Percentiles rank a stretch among this genome's conserved stretches.
phyloP scores from a whole-genome alignment of 2,329 filamentous ascomycete genomes.

The Colletotrichum sidae region DNA sequence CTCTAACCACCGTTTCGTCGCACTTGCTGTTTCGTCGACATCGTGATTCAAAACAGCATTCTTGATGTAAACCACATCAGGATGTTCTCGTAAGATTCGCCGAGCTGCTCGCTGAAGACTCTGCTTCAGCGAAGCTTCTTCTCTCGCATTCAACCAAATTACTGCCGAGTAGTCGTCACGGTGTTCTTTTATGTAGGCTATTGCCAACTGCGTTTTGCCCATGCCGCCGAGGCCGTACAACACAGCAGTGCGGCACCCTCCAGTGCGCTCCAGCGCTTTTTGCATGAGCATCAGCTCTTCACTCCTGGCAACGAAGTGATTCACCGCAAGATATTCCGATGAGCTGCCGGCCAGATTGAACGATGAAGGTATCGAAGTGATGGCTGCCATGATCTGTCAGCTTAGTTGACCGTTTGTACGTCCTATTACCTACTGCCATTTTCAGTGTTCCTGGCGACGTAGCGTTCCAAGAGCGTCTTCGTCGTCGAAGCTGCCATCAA shows the following conservation, averaged over 20 bases:
- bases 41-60: conserved; percentile 41
- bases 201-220: conserved; percentile 57
- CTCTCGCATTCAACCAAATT: conserved; percentile 57
- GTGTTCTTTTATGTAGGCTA: conserved; percentile 50
- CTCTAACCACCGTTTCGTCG: conserved; percentile 53
- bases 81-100: conserved; percentile 44
- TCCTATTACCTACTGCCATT: not conserved
- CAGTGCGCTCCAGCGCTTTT: conserved; percentile 14
- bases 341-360: too few relatives aligned
- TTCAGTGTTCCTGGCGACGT: conserved; percentile 6
- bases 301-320: not conserved
- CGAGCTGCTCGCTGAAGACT: conserved; percentile 47
- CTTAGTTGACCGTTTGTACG: too few relatives aligned
- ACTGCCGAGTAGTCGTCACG: conserved; percentile 50
- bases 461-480: not conserved
- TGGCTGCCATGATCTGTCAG: too few relatives aligned
- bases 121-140: conserved; percentile 49
- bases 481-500: too few relatives aligned
- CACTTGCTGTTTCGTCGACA: conserved; percentile 43
- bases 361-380: too few relatives aligned
- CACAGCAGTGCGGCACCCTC: conserved; percentile 41
- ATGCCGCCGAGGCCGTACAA: conserved; percentile 57
- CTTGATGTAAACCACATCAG: conserved; percentile 40
- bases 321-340: not conserved
- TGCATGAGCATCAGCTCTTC: not conserved